Base-by-base conservation (phyloP, 768 basidiomycete genomes). In the Termitomyces sp. region DNA sequence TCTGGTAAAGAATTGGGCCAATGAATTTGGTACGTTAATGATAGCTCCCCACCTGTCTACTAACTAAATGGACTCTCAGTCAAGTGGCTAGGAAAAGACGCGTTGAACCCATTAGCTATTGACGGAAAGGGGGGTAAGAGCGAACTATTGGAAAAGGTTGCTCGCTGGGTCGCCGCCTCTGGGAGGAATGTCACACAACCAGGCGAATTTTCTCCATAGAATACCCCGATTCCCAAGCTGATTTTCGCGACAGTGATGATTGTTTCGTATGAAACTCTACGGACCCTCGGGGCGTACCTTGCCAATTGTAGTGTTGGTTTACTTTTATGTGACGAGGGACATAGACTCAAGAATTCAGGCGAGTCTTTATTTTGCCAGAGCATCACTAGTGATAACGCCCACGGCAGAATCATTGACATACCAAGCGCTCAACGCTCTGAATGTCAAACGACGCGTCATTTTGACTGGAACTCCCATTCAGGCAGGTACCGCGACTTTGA, bases 1-100 rank as follows among this genome's bases (percentile, higher is more conserved):
- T 78, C 75, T 99, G 59, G 97, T 99, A 32, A 92, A 91, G 69
- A 98, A 98, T 65, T 99, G 97, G 97, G 96, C 93, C 0, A 98
- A 98, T 69, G 97, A 99, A 72, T 78, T 98, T 30, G 84, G 95
- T 87, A 80, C 73, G 35, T n/a, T 57, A n/a, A n/a, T 13, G 26
- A 24, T 49, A 36, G 28, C n/a, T 49, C 26, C 14, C 54, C 30
- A 32, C 30, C 22, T 43, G 30, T 48, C 45, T 52, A 18, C 48
- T 30, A 1, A 22, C 55, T 48, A 47, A 36, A 40, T 20, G 28
- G 13, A 40, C 55, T 33, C 41, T 32, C 60, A 98, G 94, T 86
- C 32, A 99, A 99, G 76, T 99, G 97, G 97, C 77, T 99, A 18
- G 97, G 95, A 3, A 84, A 85, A 66, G 89, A 87, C 46, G 77